Conservation (phyloP, 331 rosid species). For the Rhamnella rubrinervis region DNA sequence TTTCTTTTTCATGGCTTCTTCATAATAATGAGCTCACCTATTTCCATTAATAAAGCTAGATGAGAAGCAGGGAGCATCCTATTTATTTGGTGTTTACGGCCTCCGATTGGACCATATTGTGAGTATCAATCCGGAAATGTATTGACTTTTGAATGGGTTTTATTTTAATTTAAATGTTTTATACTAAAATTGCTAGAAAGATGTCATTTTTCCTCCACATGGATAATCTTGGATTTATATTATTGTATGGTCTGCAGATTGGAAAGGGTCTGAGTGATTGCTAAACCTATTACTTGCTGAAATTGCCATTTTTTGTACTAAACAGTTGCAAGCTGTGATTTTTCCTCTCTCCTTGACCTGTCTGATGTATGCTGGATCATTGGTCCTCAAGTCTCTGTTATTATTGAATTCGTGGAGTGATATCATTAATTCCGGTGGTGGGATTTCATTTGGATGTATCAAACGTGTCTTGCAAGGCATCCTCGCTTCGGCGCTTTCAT, state of each 20-base stretch:
- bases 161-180: background rate
- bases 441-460: conserved; percentile 40
- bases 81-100: conserved; percentile 60
- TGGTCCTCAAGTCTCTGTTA: conserved; percentile 54
- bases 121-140: conserved; percentile 36
- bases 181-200: background rate
- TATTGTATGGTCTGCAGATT: conserved; percentile 49
- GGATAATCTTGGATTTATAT: conserved; percentile 37
- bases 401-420: conserved; percentile 56
- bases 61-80: conserved; percentile 38
- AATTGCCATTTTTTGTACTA: conserved; percentile 63
- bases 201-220: background rate
- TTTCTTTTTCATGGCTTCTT: background rate
- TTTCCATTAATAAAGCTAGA: conserved; percentile 45
- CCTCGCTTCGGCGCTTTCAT: conserved; percentile 33
- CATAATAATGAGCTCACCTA: conserved; percentile 15
- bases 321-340: conserved; percentile 93
- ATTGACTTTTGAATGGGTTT: background rate
- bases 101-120: conserved; percentile 75
- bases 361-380: conserved; percentile 77
- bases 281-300: conserved; percentile 54
- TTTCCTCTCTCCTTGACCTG: conserved; percentile 81
- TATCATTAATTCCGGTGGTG: conserved; percentile 29
- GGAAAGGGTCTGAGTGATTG: conserved; percentile 43
- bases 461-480: conserved; percentile 23